phyloP scores from a whole-genome alignment of 352 stramenopile genomes.

The Elongisporangium undulatum region DNA sequence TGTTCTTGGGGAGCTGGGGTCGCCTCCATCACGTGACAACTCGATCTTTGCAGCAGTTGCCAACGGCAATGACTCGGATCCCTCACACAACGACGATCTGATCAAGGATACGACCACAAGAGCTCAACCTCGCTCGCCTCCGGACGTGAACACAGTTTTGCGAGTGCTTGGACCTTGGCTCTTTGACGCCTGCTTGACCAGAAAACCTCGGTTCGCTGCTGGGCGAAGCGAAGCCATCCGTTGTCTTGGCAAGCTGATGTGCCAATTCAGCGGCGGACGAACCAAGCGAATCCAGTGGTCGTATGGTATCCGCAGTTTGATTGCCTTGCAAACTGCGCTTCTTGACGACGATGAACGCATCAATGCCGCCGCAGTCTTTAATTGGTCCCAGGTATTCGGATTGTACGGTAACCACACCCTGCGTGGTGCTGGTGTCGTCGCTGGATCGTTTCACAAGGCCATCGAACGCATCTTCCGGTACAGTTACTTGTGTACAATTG shows the following conservation, averaged over 20 bases:
- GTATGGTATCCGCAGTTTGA: constrained; percentile 79
- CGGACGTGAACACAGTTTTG: constrained; percentile 83
- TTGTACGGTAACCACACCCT: constrained; percentile 82
- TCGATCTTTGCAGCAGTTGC: constrained; percentile 39
- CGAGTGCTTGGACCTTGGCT: constrained; percentile 78
- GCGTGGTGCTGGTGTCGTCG: constrained; percentile 68
- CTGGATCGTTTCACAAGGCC: constrained; percentile 74
- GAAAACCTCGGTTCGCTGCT: constrained; percentile 60
- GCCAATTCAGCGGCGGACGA: constrained; percentile 56
- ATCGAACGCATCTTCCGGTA: constrained; percentile 76
- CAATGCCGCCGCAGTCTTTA: constrained; percentile 72
- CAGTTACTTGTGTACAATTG: background rate
- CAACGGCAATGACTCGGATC: constrained; percentile 22
- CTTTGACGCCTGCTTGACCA: constrained; percentile 80
- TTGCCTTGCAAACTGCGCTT: constrained; percentile 73
- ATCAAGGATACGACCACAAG: constrained; percentile 14
- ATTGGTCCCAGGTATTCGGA: constrained; percentile 81
- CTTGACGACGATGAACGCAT: constrained; percentile 82
- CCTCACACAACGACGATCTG: constrained; percentile 12
- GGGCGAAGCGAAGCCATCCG: constrained; percentile 71
- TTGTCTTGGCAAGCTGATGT: constrained; percentile 74
- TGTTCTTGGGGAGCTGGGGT: constrained; percentile 61
- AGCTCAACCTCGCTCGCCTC: constrained; percentile 50
- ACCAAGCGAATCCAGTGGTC: constrained; percentile 82
- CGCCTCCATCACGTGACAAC: constrained; percentile 33